These are phyloP conservation scores for Leishmania major DNA, from an alignment of 208 protist species.

Conservation along the genomic window DNA sequence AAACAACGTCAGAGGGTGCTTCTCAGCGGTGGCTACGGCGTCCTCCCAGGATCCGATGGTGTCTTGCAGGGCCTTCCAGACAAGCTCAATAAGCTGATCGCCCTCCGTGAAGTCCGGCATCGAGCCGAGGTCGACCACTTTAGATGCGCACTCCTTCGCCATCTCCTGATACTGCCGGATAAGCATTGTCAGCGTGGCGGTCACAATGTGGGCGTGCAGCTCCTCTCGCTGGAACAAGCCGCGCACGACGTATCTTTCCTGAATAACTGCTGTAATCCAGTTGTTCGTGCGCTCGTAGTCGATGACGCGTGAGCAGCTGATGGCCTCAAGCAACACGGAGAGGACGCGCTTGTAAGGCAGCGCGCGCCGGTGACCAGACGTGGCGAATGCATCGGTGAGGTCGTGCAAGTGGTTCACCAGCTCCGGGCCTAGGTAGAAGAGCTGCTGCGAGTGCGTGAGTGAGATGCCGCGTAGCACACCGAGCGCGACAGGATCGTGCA, in stretches of 20 bases:
- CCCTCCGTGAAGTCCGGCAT: slow-evolving; percentile 70
- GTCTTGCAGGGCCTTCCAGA: slow-evolving; percentile 76
- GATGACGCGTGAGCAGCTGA: slow-evolving; percentile 65
- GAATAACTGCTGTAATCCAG: slow-evolving; percentile 78
- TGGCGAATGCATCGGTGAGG: slow-evolving; percentile 74
- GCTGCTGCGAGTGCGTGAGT: slow-evolving; percentile 50
- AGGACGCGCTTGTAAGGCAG: slow-evolving; percentile 71
- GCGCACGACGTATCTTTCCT: slow-evolving; percentile 73
- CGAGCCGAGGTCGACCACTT: slow-evolving; percentile 19
- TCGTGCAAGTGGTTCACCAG: slow-evolving; percentile 72
- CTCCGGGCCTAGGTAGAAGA: slow-evolving; percentile 47
- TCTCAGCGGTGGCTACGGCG: slow-evolving; percentile 11
- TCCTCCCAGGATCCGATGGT: slow-evolving; percentile 36
- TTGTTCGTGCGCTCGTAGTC: slow-evolving; percentile 71
- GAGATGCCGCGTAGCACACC: slow-evolving; percentile 71
- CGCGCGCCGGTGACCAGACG: slow-evolving; percentile 54
- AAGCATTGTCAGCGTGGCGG: slow-evolving; percentile 67
- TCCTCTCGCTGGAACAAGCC: slow-evolving; percentile 78
- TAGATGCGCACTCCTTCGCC: slow-evolving; percentile 41
- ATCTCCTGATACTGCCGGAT: slow-evolving; percentile 78
- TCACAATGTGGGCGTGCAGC: slow-evolving; percentile 77
- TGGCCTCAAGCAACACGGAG: slow-evolving; percentile 71
- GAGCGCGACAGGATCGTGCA: slow-evolving; percentile 55
- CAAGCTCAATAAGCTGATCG: slow-evolving; percentile 63
- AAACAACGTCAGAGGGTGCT: slow-evolving; percentile 44